Evolutionary conservation across 2,329 filamentous ascomycete genomes (phyloP), one percentile per base, ranked within the genome.

Genomic region (Emericellopsis atlantica): DNA sequence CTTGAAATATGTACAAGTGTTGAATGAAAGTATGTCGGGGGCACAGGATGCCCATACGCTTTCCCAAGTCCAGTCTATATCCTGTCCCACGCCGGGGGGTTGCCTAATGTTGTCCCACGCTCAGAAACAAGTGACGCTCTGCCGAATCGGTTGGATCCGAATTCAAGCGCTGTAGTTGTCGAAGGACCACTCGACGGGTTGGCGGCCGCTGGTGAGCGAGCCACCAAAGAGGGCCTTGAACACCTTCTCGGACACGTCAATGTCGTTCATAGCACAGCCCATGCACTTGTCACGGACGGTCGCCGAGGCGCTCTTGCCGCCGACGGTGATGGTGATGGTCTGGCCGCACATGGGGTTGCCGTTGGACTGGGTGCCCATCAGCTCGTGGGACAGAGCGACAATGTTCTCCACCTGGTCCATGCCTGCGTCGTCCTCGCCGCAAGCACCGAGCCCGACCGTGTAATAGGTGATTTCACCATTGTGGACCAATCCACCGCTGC

Each of bases 401-500:
- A 87, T 76, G 55, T 74, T 66, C 16, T 78, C 67, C 4, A 54
- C 57, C 21, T 54, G 42, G 52, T 80, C 76, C 47, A 60, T 55
- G 52, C 77, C 76, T 37, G 65, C 55, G 61, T 79, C 79, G 48
- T 76, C 72, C 32, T 57, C 59, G 41, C 84, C 84, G 54, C 86
- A 92, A 18, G 80, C 61, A 44, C 81, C 81, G 8, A 82, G 55
- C 34, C 81, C 85, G 37, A 81, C 66, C 33, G 68, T 62, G 64
- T 84, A 93, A 68, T 76, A 89, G 44, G 86, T 92, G 49, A 86
- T 69, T 39, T 88, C 74, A 45, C 84, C 85, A 1, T 55, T 53
- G 63, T 61, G 58, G 49, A 48, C 44, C 39, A 53, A 51, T 42
- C 49, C 36, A 51, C 49, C 42, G 46, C 40, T 32, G 43, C 42